Base-by-base conservation (phyloP, 2,329 filamentous ascomycete genomes). In the Decorospora gaudefroyi region DNA sequence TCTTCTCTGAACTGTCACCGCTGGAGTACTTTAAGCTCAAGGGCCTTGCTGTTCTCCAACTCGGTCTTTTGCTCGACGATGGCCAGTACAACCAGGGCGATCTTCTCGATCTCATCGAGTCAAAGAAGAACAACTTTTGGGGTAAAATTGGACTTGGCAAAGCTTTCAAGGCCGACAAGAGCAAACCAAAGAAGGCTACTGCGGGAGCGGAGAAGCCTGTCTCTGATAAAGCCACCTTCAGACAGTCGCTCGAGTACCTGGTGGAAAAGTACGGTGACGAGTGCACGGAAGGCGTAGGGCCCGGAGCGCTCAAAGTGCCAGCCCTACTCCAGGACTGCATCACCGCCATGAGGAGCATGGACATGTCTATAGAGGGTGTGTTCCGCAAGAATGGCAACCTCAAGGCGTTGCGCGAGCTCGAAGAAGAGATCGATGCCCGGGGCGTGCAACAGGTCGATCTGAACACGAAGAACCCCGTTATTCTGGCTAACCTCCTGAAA, bases 321-420 rank as follows among this genome's bases (percentile, higher is more conserved):
- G 88, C 90, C n/a, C 78, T 99, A 38, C 81, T 99, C n/a, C 92
- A 97, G 63, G 92, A 96, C 67, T 85, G 92, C 34, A 86, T 99
- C 25, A 87, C 88, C 3, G 90, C 91, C 9, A 96, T 99, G 89
- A 85, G 91, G 60, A 93, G 92, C 72, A 97, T 99, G 90, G 93
- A 99, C 70, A 90, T 99, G 76, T 97, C 92, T 1, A 90, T 99
- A 1, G 93, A 99, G 71, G 93, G 93, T 61, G 91, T 99, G 15
- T 99, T 99, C 82, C 85, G 93, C 59, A 99, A 99, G 79, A 99
- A 97, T 63, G 93, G 93, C 60, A 99, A 97, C 71, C 96, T 99
- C 74, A 92, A 93, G 70, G 88, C 91, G 57, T 78, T 96, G 30
- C 89, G 88, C 58, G 91, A 96, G 50, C 78, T 95, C 5, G 86